phyloP scores from a whole-genome alignment of 306 rosid genomes.

The Lathyrus sativus region DNA sequence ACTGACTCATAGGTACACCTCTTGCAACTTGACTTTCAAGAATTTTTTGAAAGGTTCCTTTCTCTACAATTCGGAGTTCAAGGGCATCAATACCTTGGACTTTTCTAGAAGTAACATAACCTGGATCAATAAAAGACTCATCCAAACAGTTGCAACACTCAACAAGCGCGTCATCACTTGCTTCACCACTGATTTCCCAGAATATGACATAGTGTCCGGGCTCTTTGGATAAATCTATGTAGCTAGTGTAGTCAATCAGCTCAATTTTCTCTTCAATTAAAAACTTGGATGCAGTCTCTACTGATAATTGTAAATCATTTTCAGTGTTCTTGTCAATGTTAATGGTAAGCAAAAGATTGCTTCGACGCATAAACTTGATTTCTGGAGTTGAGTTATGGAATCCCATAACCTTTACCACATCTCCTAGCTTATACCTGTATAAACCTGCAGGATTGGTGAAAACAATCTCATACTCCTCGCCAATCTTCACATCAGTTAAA shows the following conservation, averaged over 20 bases:
- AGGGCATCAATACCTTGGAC: constrained; percentile 63
- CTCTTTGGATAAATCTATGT: constrained; percentile 57
- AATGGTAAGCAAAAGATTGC: constrained; percentile 64
- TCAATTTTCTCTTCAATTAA: constrained; percentile 77
- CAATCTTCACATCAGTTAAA: constrained; percentile 68
- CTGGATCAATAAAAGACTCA: constrained; percentile 68
- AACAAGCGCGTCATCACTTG: constrained; percentile 57
- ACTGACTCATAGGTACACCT: constrained; percentile 74
- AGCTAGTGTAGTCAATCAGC: constrained; percentile 75
- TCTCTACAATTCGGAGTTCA: constrained; percentile 65
- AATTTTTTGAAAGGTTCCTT: constrained; percentile 77
- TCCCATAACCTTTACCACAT: constrained; percentile 73
- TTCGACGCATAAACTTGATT: constrained; percentile 66
- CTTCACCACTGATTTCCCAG: constrained; percentile 81
- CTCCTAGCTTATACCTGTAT: constrained; percentile 80
- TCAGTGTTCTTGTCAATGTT: constrained; percentile 96
- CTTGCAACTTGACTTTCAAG: constrained; percentile 60
- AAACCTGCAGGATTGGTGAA: constrained; percentile 82
- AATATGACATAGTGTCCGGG: constrained; percentile 90
- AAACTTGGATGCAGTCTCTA: constrained; percentile 60
- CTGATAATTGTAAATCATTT: constrained; percentile 70
- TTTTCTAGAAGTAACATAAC: constrained; percentile 69
- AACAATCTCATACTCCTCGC: constrained; percentile 71
- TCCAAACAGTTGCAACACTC: constrained; percentile 83
- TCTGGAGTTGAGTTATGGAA: constrained; percentile 79